Percentiles rank a stretch among this genome's conserved stretches.
Conservation (phyloP, 345 rosid genomes). For the Raphanus raphanistrum region DNA sequence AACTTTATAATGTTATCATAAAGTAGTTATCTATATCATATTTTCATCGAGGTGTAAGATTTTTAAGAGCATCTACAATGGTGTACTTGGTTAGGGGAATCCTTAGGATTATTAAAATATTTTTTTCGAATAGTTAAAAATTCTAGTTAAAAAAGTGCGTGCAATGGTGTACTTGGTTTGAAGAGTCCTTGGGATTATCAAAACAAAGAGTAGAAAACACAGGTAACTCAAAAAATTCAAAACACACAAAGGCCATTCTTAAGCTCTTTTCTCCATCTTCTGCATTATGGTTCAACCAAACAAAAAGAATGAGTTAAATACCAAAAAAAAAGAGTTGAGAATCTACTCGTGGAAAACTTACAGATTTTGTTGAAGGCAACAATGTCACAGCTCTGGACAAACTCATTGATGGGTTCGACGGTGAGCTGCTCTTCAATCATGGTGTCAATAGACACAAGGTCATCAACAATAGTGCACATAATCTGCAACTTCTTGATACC, state of each 20-base stretch:
- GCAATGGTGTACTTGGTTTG: too few relatives aligned
- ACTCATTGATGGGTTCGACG: constrained; percentile 65
- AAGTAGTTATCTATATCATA: too few relatives aligned
- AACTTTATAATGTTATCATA: too few relatives aligned
- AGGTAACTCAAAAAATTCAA: not conserved
- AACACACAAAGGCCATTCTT: not conserved
- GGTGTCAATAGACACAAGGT: constrained; percentile 69
- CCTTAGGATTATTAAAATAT: too few relatives aligned
- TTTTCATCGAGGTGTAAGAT: too few relatives aligned
- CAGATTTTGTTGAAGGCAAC: constrained; percentile 91
- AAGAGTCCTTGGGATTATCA: not conserved
- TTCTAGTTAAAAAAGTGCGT: too few relatives aligned
- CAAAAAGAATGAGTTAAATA: constrained; percentile 1
- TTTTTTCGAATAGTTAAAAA: too few relatives aligned
- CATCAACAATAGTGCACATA: constrained; percentile 79
- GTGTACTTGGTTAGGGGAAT: too few relatives aligned
- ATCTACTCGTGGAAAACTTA: not conserved
- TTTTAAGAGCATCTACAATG: too few relatives aligned
- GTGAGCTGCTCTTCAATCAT: constrained; percentile 71
- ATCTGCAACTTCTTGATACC: constrained; percentile 84
- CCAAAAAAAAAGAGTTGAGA: not conserved
- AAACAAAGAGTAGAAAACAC: constrained; percentile 1
- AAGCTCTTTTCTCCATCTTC: constrained; percentile 14
- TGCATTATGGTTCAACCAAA: constrained; percentile 12
- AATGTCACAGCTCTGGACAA: constrained; percentile 82